Base-by-base conservation (phyloP, 805 yeast genomes). In the Ogataea pini region DNA sequence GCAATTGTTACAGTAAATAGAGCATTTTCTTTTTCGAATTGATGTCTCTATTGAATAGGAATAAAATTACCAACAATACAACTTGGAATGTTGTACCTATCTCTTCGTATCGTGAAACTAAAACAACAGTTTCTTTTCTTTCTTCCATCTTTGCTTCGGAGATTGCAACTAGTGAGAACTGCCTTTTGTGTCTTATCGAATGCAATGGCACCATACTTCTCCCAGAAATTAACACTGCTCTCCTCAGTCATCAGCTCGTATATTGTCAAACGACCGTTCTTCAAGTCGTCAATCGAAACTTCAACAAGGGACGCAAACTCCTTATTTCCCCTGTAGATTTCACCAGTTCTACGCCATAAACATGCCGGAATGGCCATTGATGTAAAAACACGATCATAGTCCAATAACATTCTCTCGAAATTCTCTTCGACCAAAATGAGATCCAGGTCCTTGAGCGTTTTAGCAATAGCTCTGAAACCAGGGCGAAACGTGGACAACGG, bases 361-460 rank as follows among this genome's bases (percentile, higher is more conserved):
- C 98, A 92, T 1, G 97, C 97, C 1, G 98, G 98, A 51, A 92
- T 89, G 6, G 97, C 96, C 96, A 92, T 90, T 3, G 96, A 86
- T 0, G 97, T 90, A 70, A 92, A 92, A 3, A 92, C 97, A 29
- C 98, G 76, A 64, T 92, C 98, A 61, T 92, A 90, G 58, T 92
- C 96, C 44, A 92, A 71, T 38, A 92, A 69, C 96, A 92, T 88
- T 53, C 97, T 75, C 69, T 92, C 98, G 63, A 92, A 92, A 47
- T 86, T 85, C 67, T 92, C 98, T 60, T 92, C 98, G 3, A 92
- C 97, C 29, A 90, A 71, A 4, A 91, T 91, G 61, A 92, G 73
- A 67, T 92, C 98, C 8, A 90, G 88, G 65, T 91, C 97, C 59
- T 88, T 89, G 55, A 92, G 72, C 1, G 96, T 85, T 56, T 89